A percentile compares a stretch with the other conserved stretches of the same genome.
phyloP scores from a whole-genome alignment of 768 basidiomycete genomes.

The Obba rivulosa region DNA sequence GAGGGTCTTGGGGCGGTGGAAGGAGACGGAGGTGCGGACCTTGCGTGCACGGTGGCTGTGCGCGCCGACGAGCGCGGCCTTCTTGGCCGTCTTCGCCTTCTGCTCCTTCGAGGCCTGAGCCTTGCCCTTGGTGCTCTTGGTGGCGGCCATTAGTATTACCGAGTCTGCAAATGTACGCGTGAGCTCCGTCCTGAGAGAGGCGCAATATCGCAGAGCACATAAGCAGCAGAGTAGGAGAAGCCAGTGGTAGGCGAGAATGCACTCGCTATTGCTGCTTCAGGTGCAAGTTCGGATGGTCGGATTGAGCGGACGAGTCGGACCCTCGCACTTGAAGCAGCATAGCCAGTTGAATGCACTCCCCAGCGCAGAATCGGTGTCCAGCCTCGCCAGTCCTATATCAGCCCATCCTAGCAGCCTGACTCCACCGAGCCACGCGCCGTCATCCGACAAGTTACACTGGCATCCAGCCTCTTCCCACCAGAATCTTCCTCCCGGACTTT shows the following conservation, averaged over 20 bases:
- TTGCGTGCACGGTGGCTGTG: constrained; percentile 75
- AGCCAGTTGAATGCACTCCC: constrained; percentile 4
- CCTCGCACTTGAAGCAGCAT: no score
- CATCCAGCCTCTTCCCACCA: no score
- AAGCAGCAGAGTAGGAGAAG: neutral
- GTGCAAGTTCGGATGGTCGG: no score
- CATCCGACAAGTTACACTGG: no score
- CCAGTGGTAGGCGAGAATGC: neutral
- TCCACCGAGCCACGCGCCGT: no score
- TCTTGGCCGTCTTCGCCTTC: constrained; percentile 94
- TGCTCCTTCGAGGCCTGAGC: constrained; percentile 32
- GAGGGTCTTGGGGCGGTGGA: constrained; percentile 96
- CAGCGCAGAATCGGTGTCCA: neutral
- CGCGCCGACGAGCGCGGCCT: constrained; percentile 89
- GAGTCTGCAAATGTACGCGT: neutral
- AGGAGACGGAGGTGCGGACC: constrained; percentile 78
- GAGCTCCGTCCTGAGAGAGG: no score
- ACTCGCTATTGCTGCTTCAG: neutral
- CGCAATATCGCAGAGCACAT: no score
- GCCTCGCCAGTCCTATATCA: no score
- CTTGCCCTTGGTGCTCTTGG: constrained; percentile 66
- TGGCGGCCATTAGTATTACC: constrained; percentile 50
- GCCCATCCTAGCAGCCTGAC: no score
- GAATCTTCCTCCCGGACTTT: no score
- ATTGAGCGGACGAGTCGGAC: no score